These are phyloP conservation scores for Begonia peltatifolia DNA, from an alignment of 306 rosid genomes.

Conservation along the genomic window DNA sequence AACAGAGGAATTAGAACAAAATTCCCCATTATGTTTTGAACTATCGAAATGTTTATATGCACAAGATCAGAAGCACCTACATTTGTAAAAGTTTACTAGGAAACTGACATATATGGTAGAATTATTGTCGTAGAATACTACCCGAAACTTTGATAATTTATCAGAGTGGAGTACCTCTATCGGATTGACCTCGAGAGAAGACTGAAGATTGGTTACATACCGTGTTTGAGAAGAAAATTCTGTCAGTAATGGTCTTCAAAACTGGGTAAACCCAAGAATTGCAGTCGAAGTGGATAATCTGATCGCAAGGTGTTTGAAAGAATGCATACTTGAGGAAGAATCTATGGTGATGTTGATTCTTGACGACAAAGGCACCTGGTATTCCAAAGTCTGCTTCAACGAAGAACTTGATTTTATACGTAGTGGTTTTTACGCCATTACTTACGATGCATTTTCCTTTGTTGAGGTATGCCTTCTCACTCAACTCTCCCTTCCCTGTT, in stretches of 20 bases:
- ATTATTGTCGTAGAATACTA: no score
- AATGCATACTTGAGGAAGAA: constrained; percentile 37
- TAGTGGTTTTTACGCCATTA: constrained; percentile 20
- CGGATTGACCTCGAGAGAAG: neutral
- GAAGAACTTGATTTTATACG: constrained; percentile 27
- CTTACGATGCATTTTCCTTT: constrained; percentile 13
- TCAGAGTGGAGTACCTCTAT: no score
- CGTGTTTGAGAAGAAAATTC: constrained; percentile 57
- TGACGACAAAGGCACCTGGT: constrained; percentile 47
- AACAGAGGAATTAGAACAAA: constrained; percentile 3
- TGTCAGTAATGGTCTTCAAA: constrained; percentile 15
- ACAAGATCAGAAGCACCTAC: no score
- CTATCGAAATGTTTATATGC: no score
- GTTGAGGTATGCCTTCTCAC: constrained; percentile 24
- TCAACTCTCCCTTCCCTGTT: constrained; percentile 40
- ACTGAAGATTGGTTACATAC: constrained; percentile 15
- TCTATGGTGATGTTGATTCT: constrained; percentile 25
- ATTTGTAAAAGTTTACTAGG: no score
- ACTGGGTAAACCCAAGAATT: constrained; percentile 57
- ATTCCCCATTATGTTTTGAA: neutral
- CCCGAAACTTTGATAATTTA: no score
- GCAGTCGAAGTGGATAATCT: constrained; percentile 39
- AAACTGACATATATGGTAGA: no score
- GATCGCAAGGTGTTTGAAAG: constrained; percentile 18
- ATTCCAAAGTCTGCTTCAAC: constrained; percentile 37